A percentile compares a stretch with the other conserved stretches of the same genome.
Evolutionary conservation across 768 basidiomycete species (phyloP).

Genomic region (Rubroboletus pulcherrimus): DNA sequence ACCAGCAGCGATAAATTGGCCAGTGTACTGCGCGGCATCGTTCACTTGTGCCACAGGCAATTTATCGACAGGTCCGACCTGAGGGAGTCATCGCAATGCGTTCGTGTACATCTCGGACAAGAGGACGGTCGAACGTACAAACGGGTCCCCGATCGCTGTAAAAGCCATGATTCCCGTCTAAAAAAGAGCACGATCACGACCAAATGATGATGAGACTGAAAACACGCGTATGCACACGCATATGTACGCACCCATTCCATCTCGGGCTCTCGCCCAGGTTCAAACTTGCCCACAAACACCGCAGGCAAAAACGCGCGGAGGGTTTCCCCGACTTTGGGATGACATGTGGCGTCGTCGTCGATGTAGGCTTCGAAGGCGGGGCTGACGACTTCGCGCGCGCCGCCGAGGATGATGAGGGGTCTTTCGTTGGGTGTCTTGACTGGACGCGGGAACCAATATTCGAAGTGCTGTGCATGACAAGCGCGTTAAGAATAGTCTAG

Average conservation of each 20-base stretch:
- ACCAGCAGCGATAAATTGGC: constrained; percentile 72
- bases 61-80: constrained; percentile 63
- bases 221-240: neutral
- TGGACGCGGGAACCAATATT: constrained; percentile 84
- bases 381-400: constrained; percentile 46
- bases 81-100: neutral
- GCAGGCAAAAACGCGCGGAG: constrained; percentile 59
- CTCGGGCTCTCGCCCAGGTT: constrained; percentile 49
- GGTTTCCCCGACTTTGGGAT: constrained; percentile 42
- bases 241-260: constrained; percentile 70
- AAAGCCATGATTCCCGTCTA: constrained; percentile 85
- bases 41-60: constrained; percentile 10
- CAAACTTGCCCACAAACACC: constrained; percentile 54
- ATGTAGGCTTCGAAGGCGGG: constrained; percentile 48
- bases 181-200: neutral
- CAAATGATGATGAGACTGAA: neutral
- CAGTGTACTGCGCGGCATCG: constrained; percentile 34
- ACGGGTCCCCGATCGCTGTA: constrained; percentile 58
- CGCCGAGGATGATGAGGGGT: constrained; percentile 72
- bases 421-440: constrained; percentile 27
- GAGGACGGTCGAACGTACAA: constrained; percentile 41
- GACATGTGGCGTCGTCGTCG: constrained; percentile 55
- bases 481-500: neutral
- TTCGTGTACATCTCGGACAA: neutral
- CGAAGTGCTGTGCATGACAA: constrained; percentile 38